Percentiles rank a stretch among this genome's conserved stretches.
phyloP scores from a whole-genome alignment of 257 asterid species.

The Solanum dulcamara region DNA sequence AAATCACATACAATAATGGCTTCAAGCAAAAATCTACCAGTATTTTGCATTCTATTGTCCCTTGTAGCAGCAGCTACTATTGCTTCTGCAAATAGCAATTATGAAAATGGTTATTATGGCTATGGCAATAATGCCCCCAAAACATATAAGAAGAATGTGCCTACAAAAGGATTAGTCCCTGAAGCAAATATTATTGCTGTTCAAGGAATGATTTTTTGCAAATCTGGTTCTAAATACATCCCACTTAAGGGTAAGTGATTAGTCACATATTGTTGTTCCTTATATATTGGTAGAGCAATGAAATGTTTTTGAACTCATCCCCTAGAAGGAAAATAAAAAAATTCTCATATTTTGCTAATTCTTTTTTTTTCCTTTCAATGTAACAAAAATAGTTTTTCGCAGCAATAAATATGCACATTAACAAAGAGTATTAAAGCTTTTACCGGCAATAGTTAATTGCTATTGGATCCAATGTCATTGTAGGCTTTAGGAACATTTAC shows the following conservation, averaged over 20 bases:
- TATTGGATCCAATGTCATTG: too few species aligned
- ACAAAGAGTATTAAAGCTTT: too few species aligned
- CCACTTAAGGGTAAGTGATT: slow-evolving; percentile 39
- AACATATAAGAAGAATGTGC: not conserved
- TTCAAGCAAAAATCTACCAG: not conserved
- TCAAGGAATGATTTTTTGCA: slow-evolving; percentile 42
- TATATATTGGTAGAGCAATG: not conserved
- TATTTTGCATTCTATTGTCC: slow-evolving; percentile 8
- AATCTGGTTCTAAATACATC: slow-evolving; percentile 22
- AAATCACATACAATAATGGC: not conserved
- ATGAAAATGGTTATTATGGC: slow-evolving; percentile 12
- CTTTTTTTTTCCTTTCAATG: too few species aligned
- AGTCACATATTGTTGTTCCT: not conserved
- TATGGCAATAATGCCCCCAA: slow-evolving; percentile 6
- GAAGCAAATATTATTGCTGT: slow-evolving; percentile 24
- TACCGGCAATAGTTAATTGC: too few species aligned
- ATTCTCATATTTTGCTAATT: not conserved
- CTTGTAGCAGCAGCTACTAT: not conserved
- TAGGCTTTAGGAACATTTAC: too few species aligned
- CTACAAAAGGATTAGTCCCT: not conserved
- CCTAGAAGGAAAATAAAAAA: accelerated
- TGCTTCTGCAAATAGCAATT: slow-evolving; percentile 9
- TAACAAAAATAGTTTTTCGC: too few species aligned
- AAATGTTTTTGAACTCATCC: not conserved
- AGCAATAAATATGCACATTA: too few species aligned